These are phyloP conservation scores for Umbelopsis ramanniana DNA, from an alignment of 192 early-diverging fungal genomes.

Conservation along the genomic window DNA sequence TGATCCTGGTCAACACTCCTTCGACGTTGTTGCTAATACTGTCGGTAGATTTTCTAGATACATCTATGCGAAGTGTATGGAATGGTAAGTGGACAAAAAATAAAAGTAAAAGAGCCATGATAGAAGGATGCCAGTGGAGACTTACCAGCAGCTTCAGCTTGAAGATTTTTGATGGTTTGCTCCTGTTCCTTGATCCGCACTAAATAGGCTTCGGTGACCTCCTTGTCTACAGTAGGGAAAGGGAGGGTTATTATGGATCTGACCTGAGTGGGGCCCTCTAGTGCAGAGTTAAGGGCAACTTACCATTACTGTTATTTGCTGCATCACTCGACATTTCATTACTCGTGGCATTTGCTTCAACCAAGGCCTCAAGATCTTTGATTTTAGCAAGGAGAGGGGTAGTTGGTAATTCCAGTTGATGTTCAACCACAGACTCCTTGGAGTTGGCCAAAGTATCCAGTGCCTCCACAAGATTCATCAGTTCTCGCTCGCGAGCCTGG, in stretches of 20 bases:
- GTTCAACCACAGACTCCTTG: neutral
- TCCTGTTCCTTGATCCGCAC: slow-evolving; percentile 19
- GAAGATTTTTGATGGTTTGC: slow-evolving; percentile 3
- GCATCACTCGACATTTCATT: neutral
- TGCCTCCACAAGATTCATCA: slow-evolving; percentile 21
- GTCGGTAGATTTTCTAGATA: slow-evolving; percentile 10
- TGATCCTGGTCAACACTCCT: neutral
- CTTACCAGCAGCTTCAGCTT: neutral
- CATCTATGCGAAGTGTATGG: neutral
- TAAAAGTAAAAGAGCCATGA: neutral
- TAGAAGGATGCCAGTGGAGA: neutral
- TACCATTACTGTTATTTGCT: neutral
- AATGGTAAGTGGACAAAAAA: neutral
- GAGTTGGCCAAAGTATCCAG: slow-evolving; percentile 13
- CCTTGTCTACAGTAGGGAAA: slow-evolving; percentile 2
- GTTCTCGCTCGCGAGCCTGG: slow-evolving; percentile 24
- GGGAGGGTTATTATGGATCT: too few species aligned
- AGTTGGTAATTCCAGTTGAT: neutral
- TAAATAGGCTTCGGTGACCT: slow-evolving; percentile 14
- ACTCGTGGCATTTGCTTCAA: neutral
- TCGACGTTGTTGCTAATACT: neutral
- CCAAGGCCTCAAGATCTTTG: slow-evolving; percentile 29
- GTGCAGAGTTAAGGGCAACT: neutral
- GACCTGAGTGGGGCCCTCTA: neutral
- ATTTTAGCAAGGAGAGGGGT: slow-evolving; percentile 9